Evolutionary conservation across 179 eudicot genomes (phyloP).

Genomic region (Camellia oleifera): DNA sequence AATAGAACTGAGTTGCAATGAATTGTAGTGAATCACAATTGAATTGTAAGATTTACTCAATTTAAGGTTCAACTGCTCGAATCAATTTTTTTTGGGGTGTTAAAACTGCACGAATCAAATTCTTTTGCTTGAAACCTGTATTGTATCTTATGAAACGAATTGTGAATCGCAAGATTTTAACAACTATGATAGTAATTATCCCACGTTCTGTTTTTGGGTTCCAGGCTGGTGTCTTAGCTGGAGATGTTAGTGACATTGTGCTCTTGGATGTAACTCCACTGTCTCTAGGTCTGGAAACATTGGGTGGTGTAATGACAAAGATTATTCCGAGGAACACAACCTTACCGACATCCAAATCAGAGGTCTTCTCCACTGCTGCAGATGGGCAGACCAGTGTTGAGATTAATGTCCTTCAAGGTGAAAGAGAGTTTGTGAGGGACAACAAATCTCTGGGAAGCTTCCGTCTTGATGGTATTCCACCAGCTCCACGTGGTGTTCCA

Average conservation of each 20-base stretch:
- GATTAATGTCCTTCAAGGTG: conserved; percentile 89
- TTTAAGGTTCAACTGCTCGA: too few relatives aligned
- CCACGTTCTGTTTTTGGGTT: background rate
- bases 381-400: conserved; percentile 97
- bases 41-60: too few relatives aligned
- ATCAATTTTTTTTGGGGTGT: too few relatives aligned
- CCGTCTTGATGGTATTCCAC: conserved; percentile 93
- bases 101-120: too few relatives aligned
- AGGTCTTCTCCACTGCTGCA: conserved; percentile 94
- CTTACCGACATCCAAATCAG: conserved; percentile 86
- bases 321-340: conserved; percentile 86
- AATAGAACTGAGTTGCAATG: too few relatives aligned
- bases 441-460: conserved; percentile 93
- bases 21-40: too few relatives aligned
- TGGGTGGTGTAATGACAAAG: conserved; percentile 96
- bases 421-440: conserved; percentile 87
- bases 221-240: conserved; percentile 88
- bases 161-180: too few relatives aligned
- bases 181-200: too few relatives aligned
- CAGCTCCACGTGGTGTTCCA: conserved; percentile 93
- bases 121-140: too few relatives aligned
- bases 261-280: conserved; percentile 82
- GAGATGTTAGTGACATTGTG: conserved; percentile 89
- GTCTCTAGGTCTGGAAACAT: conserved; percentile 84
- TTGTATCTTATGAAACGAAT: too few relatives aligned